A percentile compares a stretch with the other conserved stretches of the same genome.
phyloP scores from a whole-genome alignment of 1,284 basidiomycete genomes.

The Naganishia cerealis region DNA sequence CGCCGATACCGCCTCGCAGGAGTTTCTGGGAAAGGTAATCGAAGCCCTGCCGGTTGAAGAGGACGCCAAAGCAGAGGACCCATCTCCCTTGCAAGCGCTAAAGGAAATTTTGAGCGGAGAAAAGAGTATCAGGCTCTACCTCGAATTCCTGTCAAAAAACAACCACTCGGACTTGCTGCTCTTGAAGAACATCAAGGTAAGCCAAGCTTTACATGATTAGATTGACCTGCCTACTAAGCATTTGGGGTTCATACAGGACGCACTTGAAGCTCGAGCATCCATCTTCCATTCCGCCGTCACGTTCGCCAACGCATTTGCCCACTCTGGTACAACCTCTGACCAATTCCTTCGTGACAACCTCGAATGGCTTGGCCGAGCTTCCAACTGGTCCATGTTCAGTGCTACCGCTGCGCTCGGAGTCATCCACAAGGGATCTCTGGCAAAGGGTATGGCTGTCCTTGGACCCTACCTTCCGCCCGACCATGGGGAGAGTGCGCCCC shows the following conservation, averaged over 20 bases:
- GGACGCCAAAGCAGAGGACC: slow-evolving; percentile 18
- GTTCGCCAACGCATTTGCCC: slow-evolving; percentile 92
- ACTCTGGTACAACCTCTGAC: slow-evolving; percentile 91
- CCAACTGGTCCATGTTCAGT: slow-evolving; percentile 96
- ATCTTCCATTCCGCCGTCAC: slow-evolving; percentile 94
- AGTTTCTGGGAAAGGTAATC: slow-evolving; percentile 68
- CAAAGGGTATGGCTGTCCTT: slow-evolving; percentile 85
- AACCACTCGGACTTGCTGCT: slow-evolving; percentile 88
- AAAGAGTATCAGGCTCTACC: slow-evolving; percentile 83
- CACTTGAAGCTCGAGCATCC: slow-evolving; percentile 87
- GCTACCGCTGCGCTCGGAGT: slow-evolving; percentile 92
- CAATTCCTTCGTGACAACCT: slow-evolving; percentile 88
- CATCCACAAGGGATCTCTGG: slow-evolving; percentile 92
- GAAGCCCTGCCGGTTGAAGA: slow-evolving; percentile 38
- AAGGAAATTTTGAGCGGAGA: slow-evolving; percentile 81
- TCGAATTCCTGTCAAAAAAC: slow-evolving; percentile 89
- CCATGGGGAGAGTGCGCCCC: slow-evolving; percentile 62
- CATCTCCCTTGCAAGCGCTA: slow-evolving; percentile 57
- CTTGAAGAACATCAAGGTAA: slow-evolving; percentile 83
- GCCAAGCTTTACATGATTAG: slow-evolving; percentile 7
- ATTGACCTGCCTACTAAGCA: neutral
- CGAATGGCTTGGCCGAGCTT: slow-evolving; percentile 88
- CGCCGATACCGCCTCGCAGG: slow-evolving; percentile 86
- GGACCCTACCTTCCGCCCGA: slow-evolving; percentile 83
- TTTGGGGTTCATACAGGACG: slow-evolving; percentile 62